Percentiles rank a stretch among this genome's conserved stretches.
Conservation (phyloP, 148 eudicot genomes). For the Vaccinium vitisidaea region DNA sequence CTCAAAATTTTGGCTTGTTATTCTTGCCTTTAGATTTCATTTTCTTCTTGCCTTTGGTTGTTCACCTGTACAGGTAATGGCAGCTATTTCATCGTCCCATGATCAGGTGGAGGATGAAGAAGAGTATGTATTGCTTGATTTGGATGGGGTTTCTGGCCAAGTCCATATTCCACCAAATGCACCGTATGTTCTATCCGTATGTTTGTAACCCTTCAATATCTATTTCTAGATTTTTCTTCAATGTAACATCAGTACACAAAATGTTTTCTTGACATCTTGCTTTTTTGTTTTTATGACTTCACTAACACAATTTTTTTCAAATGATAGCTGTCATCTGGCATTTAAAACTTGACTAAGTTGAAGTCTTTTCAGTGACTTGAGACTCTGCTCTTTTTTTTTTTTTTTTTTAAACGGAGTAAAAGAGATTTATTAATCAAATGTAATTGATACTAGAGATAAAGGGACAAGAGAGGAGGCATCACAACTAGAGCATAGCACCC, state of each 20-base stretch:
- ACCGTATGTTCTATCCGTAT: conserved; percentile 70
- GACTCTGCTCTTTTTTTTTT: background rate
- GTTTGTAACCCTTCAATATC: conserved; percentile 16
- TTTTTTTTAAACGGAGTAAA: too few relatives aligned
- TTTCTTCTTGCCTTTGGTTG: background rate
- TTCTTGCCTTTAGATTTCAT: background rate
- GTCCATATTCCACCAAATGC: conserved; percentile 58
- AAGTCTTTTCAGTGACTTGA: background rate
- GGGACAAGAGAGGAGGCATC: too few relatives aligned
- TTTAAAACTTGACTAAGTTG: background rate
- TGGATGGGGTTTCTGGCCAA: conserved; percentile 45
- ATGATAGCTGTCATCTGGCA: background rate
- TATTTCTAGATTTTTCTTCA: background rate
- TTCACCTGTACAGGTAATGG: conserved; percentile 23
- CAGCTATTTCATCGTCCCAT: background rate
- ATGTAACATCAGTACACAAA: background rate
- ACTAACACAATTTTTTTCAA: too few relatives aligned
- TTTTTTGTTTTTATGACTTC: background rate
- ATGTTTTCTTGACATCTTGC: background rate
- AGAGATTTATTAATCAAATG: too few relatives aligned
- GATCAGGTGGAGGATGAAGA: conserved; percentile 40
- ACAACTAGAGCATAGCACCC: too few relatives aligned
- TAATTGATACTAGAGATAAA: too few relatives aligned
- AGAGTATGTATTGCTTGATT: conserved; percentile 64
- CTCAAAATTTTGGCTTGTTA: background rate